Evolutionary conservation across 2,329 filamentous ascomycete species (phyloP), one percentile per base, ranked within the genome.

Genomic region (Colletotrichum chrysophilum): DNA sequence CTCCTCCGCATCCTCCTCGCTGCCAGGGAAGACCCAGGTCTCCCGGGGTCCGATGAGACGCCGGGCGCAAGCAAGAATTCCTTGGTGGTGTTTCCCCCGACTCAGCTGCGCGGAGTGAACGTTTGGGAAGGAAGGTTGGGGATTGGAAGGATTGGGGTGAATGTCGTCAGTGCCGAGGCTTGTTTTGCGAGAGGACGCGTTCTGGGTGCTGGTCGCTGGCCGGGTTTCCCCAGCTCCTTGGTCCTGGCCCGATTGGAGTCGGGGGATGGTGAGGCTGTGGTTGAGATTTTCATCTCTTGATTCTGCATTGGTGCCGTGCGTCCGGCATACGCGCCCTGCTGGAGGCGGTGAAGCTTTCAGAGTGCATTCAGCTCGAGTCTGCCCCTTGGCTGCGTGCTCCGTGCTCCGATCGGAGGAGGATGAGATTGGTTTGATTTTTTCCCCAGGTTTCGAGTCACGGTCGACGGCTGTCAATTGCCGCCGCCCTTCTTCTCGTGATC

Each of bases 1-100:
- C 36, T 76, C 56, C 34, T 64, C 43, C 56, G 24, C 58, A 30
- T 61, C 67, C 38, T 52, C 16, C n/a, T 28, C 21, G 55, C 21
- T 68, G 58, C 73, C 34, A 52, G 58, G 74, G 74, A 32, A 69
- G 34, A 74, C 56, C 74, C 74, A 76, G 70, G 70, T 62, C 65
- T 24, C 9, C 52, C 48, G 48, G 65, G 74, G 64, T 65, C 70
- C 58, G 70, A 76, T 76, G 70, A 76, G 74, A 76, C 74, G 70
- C 65, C 65, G 30, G 69, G 72, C 62, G 43, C 38, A 30, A 55
- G 52, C 52, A 71, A 66, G 52, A 36, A 30, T 60, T 18, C 55
- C 26, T 60, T 75, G 64, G 70, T 73, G 70, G 73, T 69, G 64
- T 67, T 67, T 38, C 30, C 62, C 66, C 36, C 73, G 73, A 75